Percentiles rank a stretch among this genome's conserved stretches.
Conservation (phyloP, 768 basidiomycete genomes). For the Lactarius sp. region DNA sequence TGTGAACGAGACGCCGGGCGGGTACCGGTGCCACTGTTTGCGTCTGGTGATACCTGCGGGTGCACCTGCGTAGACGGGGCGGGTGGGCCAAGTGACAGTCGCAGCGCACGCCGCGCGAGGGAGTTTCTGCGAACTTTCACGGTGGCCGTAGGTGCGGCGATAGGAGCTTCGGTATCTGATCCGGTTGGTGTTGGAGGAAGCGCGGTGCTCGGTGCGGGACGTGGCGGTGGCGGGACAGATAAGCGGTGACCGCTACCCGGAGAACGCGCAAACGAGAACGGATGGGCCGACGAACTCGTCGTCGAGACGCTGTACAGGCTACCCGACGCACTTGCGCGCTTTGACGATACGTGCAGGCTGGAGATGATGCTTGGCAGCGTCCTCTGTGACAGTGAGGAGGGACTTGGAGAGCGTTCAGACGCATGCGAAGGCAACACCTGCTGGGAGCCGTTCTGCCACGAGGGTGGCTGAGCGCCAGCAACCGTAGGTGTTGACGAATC, state of each 20-base stretch:
- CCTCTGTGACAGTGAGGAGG: slow-evolving; percentile 33
- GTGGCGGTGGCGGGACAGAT: slow-evolving; percentile 68
- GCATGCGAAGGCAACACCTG: slow-evolving; percentile 22
- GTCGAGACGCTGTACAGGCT: slow-evolving; percentile 34
- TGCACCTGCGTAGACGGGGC: slow-evolving; percentile 56
- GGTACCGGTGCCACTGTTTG: slow-evolving; percentile 33
- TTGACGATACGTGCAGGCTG: slow-evolving; percentile 20
- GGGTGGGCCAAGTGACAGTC: slow-evolving; percentile 44
- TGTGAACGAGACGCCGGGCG: slow-evolving; percentile 36
- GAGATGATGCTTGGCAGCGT: slow-evolving; percentile 21
- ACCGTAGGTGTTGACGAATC: slow-evolving; percentile 55
- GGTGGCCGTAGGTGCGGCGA: slow-evolving; percentile 24
- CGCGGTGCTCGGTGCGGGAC: slow-evolving; percentile 66
- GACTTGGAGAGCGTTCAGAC: slow-evolving; percentile 21
- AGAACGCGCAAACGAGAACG: slow-evolving; percentile 27
- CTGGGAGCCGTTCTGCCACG: slow-evolving; percentile 26
- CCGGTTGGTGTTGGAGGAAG: slow-evolving; percentile 60
- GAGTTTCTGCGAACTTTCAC: slow-evolving; percentile 47
- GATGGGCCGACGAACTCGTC: slow-evolving; percentile 36
- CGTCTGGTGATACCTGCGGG: slow-evolving; percentile 37
- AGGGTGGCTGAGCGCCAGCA: slow-evolving; percentile 6
- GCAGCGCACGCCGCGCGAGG: slow-evolving; percentile 49
- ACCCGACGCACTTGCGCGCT: slow-evolving; percentile 38
- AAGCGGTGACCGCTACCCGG: slow-evolving; percentile 40
- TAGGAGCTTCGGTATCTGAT: slow-evolving; percentile 30